phyloP scores from a whole-genome alignment of 805 yeast genomes.

The Kazachstania bromeliacearum region DNA sequence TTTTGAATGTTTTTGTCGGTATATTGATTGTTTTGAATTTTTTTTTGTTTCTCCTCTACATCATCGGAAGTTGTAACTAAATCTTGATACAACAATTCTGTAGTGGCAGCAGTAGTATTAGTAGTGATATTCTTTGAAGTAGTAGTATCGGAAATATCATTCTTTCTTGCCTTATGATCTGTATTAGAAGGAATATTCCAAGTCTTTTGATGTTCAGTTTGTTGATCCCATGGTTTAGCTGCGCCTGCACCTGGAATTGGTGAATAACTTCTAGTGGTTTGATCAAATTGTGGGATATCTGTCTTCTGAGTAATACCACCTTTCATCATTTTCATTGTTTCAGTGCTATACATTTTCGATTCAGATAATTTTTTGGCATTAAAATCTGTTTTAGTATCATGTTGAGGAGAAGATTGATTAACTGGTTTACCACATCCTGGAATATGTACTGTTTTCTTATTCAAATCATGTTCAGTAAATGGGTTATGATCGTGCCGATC shows the following conservation, averaged over 20 bases:
- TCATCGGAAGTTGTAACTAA: neutral
- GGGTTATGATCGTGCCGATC: too few species aligned
- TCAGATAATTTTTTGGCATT: constrained; percentile 4
- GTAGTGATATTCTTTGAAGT: neutral
- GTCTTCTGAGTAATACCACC: constrained; percentile 1
- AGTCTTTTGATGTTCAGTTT: neutral
- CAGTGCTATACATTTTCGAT: constrained; percentile 3
- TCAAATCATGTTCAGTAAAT: too few species aligned
- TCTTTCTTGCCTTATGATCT: too few species aligned
- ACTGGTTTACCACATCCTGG: constrained; percentile 11
- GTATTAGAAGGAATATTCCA: neutral
- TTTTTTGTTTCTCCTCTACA: neutral
- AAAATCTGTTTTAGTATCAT: neutral
- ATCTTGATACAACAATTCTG: too few species aligned
- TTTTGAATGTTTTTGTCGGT: neutral
- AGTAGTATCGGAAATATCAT: too few species aligned
- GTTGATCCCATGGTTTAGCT: constrained; percentile 1
- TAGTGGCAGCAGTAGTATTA: neutral
- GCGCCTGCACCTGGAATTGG: neutral
- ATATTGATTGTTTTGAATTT: neutral
- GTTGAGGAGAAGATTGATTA: neutral
- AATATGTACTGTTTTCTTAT: constrained; percentile 2
- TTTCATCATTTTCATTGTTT: neutral
- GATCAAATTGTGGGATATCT: neutral
- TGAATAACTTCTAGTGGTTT: neutral